These are phyloP conservation scores for Pleurotus ostreatus DNA, from an alignment of 768 basidiomycete species.

Conservation along the genomic window DNA sequence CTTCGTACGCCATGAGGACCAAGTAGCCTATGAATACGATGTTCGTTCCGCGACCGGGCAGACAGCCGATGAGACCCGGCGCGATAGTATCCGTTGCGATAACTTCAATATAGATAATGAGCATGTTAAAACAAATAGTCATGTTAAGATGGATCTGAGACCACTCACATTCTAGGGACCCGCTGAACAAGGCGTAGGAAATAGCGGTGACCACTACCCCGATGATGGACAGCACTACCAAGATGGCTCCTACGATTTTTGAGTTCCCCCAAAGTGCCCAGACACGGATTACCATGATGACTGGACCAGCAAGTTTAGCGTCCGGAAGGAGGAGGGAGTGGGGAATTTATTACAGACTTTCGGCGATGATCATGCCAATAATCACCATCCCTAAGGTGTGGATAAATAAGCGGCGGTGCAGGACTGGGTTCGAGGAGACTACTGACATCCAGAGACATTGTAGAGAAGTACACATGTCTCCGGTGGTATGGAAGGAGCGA, in stretches of 20 bases:
- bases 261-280: conserved; percentile 4
- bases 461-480: conserved; percentile 4
- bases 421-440: not conserved
- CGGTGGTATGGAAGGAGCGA: not conserved
- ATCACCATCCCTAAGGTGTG: conserved; percentile 1
- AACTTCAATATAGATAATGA: not conserved
- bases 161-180: not conserved
- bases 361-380: conserved; percentile 2
- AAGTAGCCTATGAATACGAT: conserved; percentile 1
- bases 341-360: not conserved
- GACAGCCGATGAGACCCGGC: not conserved
- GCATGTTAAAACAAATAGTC: not conserved
- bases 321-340: not conserved
- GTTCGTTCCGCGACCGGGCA: conserved; percentile 3
- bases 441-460: conserved; percentile 4
- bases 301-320: not conserved
- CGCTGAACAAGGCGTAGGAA: not conserved
- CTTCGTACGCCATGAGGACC: conserved; percentile 6
- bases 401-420: too few relatives aligned
- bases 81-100: conserved; percentile 1
- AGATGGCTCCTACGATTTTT: not conserved
- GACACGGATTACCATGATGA: conserved; percentile 9
- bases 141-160: too few relatives aligned
- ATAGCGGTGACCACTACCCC: not conserved
- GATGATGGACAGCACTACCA: conserved; percentile 1